Base-by-base conservation (phyloP, 441 rosid genomes). In the Raphanus hybrid region DNA sequence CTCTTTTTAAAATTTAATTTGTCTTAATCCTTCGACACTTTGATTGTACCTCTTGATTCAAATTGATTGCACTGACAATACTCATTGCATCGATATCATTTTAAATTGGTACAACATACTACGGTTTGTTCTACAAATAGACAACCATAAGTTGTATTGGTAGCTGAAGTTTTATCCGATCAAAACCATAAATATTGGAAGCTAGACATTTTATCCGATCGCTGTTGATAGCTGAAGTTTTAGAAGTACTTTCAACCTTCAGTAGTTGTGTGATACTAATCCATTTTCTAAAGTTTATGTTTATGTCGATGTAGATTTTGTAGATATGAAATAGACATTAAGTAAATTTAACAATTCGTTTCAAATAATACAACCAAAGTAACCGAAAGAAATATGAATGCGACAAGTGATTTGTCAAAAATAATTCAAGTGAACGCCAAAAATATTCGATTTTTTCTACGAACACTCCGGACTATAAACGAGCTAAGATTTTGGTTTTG, bases 71-170 rank as follows among this genome's bases (percentile, higher is more conserved):
- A 50, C 55, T 14, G 18, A 12, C 54, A 48, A 12, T 48, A 12
- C 54, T 48, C 54, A n/a, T 48, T 48, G 54, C 54, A 48, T 48
- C 16, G 5, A 4, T 48, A 12, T 12, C 54, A 2, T 48, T 48
- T 48, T 48, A 12, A 3, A 3, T 11, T 11, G n/a, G 52, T 37
- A 48, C 54, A 48, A 3, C 6, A 35, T 37, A 8, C 43, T 0
- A 37, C 43, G 43, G 57, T 50, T 50, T 50, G 58, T 54, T 54
- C 58, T 55, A 55, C 60, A 7, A 54, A 54, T 54, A 54, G 7
- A 54, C 59, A 48, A 12, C 0, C 16, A 48, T 48, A 48, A 48
- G 16, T 5, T 37, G 43, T 8, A 10, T 37, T 8, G 43, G 3
- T 37, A 37, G 43, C 43, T 37, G 43, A 37, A 37, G 43, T 37